Percentiles rank a stretch among this genome's conserved stretches.
phyloP scores from a whole-genome alignment of 345 rosid species.

The Iberis pinnata region DNA sequence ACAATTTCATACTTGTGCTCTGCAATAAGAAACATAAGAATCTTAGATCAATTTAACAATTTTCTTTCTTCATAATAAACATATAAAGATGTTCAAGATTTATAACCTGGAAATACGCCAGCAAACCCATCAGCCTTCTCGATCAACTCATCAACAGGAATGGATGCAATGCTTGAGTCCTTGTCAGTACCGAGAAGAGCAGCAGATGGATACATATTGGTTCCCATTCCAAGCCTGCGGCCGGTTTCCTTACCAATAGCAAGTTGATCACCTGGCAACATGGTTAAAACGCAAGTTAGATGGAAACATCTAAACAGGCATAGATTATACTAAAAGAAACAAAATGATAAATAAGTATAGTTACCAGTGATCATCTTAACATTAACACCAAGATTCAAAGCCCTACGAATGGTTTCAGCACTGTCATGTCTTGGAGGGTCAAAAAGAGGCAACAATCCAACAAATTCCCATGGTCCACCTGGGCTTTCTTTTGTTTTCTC shows the following conservation, averaged over 20 bases:
- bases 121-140: conserved; percentile 94
- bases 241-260: conserved; percentile 94
- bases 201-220: conserved; percentile 91
- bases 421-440: conserved; percentile 62
- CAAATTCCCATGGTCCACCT: conserved; percentile 85
- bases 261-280: conserved; percentile 68
- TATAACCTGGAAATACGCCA: conserved; percentile 80
- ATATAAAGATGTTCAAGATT: not conserved
- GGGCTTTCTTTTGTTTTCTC: conserved; percentile 62
- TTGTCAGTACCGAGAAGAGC: conserved; percentile 70
- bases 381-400: conserved; percentile 80
- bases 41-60: conserved; percentile 8
- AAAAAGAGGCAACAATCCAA: conserved; percentile 46
- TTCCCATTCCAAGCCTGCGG: conserved; percentile 96
- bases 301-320: conserved; percentile 8
- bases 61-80: not conserved
- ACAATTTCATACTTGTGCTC: conserved; percentile 90
- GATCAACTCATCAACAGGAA: conserved; percentile 68
- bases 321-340: not conserved
- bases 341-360: conserved; percentile 1
- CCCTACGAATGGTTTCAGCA: conserved; percentile 52
- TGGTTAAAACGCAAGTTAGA: conserved; percentile 10
- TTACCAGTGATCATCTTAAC: conserved; percentile 95
- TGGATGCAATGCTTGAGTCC: conserved; percentile 36
- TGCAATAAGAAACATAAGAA: conserved; percentile 28